A percentile compares a stretch with the other conserved stretches of the same genome.
These are phyloP conservation scores for Quercus parvula DNA, from an alignment of 306 rosid genomes.

Conservation along the genomic window DNA sequence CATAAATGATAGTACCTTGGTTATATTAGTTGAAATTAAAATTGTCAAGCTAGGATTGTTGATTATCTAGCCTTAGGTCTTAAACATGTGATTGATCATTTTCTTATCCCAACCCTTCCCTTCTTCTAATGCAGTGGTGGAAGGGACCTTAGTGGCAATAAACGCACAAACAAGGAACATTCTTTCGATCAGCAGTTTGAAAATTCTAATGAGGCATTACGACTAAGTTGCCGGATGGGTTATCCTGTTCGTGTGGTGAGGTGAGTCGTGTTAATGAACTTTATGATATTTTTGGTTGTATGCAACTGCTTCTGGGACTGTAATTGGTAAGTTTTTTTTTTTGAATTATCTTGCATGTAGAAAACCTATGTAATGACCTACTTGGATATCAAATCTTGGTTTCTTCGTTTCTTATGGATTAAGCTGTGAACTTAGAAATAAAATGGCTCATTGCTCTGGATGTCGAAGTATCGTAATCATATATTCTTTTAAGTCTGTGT, in stretches of 20 bases:
- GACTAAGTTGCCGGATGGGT: slow-evolving; percentile 59
- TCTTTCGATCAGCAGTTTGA: slow-evolving; percentile 73
- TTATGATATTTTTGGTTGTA: not conserved
- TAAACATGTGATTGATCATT: not conserved
- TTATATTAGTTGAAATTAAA: not conserved
- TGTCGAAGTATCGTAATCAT: not conserved
- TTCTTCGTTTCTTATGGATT: not conserved
- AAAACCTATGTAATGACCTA: not conserved
- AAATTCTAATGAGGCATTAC: slow-evolving; percentile 55
- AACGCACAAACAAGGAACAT: slow-evolving; percentile 51
- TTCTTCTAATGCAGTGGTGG: slow-evolving; percentile 55
- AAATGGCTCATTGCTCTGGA: not conserved
- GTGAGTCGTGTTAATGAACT: slow-evolving; percentile 21
- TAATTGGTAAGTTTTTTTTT: not conserved
- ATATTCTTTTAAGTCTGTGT: not conserved
- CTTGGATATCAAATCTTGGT: not conserved
- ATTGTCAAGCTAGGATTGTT: not conserved
- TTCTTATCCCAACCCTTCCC: too few species aligned
- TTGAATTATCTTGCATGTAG: not conserved
- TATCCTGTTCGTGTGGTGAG: slow-evolving; percentile 87
- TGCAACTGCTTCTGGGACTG: not conserved
- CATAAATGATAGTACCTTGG: not conserved
- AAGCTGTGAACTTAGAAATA: not conserved
- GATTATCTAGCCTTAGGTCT: not conserved
- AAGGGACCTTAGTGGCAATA: slow-evolving; percentile 70